Evolutionary conservation across 169 alveolate species (phyloP), one percentile per base, ranked within the genome.

Genomic region (Cryptosporidium ryanae): DNA sequence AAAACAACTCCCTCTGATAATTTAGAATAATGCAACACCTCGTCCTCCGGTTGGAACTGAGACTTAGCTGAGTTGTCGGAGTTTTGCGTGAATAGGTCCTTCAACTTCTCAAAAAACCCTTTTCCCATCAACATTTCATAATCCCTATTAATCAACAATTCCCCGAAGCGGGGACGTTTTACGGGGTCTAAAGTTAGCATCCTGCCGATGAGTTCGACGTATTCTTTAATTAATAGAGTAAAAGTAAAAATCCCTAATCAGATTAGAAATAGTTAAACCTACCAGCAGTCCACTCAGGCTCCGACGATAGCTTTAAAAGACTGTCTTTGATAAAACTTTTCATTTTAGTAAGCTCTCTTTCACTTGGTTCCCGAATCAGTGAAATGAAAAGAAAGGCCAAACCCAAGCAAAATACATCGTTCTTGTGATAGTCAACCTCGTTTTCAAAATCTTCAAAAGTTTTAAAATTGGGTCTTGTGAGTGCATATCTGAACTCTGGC

Each of bases 241-340:
- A 10, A 1, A 32, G 4, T 46, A 5, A 12, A 46, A n/a, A 44
- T 13, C 5, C 13, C 13, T 4, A 66, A 15, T 13, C n/a, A 32
- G 1, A 10, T 21, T n/a, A 15, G 31, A 29, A 10, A 18, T 7
- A 5, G 18, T 50, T 52, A 27, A 27, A 68, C 84, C 57, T 76
- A 76, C 84, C 84, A 8, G 84, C 57, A 59, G 65, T 76, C 84
- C 84, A 76, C n/a, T 6, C 71, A 61, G 84, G 63, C 1, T 76
- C 84, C 13, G 3, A 55, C 3, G 84, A 67, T 4, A 76, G 43
- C 31, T 76, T 61, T 0, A 76, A 3, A 25, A 76, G 50, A 34
- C 84, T 61, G 8, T 55, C 68, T 54, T 76, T 76, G 15, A 76
- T 50, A 27, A 25, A 76, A 27, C 31, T 76, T 46, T 65, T 23